Evolutionary conservation across 139 green algal species (phyloP).

Genomic region (Volvox reticuliferus): DNA sequence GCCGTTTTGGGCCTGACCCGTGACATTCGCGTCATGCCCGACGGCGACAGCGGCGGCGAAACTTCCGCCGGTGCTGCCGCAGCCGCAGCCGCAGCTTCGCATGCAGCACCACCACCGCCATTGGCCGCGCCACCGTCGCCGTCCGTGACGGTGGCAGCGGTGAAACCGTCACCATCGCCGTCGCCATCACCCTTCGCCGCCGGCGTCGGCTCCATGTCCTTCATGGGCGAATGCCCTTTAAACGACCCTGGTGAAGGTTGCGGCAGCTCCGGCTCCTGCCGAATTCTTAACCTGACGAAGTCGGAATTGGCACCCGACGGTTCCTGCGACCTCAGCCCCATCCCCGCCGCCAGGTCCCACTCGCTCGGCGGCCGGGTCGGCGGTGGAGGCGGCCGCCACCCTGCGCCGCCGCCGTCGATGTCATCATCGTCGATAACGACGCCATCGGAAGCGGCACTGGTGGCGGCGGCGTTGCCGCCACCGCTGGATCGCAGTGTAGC

Average conservation of each 20-base stretch:
- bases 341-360: not conserved
- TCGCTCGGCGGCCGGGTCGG: not conserved
- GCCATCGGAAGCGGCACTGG: not conserved
- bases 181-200: not conserved
- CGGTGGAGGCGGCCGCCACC: not conserved
- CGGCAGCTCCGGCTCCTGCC: not conserved
- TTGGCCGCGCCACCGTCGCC: not conserved
- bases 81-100: not conserved
- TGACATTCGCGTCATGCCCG: not conserved
- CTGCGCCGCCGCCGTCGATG: not conserved
- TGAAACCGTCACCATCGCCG: not conserved
- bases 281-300: not conserved
- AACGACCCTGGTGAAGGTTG: no score
- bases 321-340: not conserved
- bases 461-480: not conserved
- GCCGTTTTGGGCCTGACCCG: not conserved
- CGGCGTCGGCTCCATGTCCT: not conserved
- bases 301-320: not conserved
- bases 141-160: not conserved
- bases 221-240: not conserved
- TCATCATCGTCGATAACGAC: not conserved
- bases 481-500: not conserved
- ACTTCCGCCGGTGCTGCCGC: not conserved
- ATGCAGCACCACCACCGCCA: not conserved
- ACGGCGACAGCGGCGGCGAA: not conserved